Evolutionary conservation across 2,329 filamentous ascomycete genomes (phyloP).

Genomic region (Claviceps capensis): DNA sequence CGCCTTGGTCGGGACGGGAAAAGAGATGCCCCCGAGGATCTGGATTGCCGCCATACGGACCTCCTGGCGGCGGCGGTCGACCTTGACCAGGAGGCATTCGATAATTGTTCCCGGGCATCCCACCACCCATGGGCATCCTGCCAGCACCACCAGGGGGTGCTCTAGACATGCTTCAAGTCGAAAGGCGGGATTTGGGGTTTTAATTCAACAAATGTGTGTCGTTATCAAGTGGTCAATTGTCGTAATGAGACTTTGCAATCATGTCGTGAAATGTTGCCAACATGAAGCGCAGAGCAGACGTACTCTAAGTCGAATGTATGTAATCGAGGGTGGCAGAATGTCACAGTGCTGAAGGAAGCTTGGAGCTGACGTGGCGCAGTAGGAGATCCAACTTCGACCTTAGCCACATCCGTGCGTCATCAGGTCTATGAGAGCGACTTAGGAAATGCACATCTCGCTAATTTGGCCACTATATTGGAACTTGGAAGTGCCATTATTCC

Average conservation of each 20-base stretch:
- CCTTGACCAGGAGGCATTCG: slow-evolving; percentile 13
- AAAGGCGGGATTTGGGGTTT: neutral
- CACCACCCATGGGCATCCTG: slow-evolving; percentile 14
- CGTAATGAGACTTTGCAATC: neutral
- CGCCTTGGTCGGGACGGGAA: slow-evolving; percentile 12
- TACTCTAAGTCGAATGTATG: neutral
- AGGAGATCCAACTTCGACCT: neutral
- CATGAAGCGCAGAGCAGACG: neutral
- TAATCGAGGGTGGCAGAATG: slow-evolving; percentile 1
- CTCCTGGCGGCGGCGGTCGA: slow-evolving; percentile 5
- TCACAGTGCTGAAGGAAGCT: neutral
- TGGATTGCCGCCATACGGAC: slow-evolving; percentile 10
- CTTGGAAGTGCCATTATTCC: no score
- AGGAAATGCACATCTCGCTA: no score
- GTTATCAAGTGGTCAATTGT: neutral
- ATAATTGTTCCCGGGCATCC: slow-evolving; percentile 16
- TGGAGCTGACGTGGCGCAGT: neutral
- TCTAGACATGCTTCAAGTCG: slow-evolving; percentile 17
- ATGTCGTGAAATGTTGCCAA: neutral
- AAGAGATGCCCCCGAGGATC: slow-evolving; percentile 16
- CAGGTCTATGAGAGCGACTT: neutral
- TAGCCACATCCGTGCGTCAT: neutral
- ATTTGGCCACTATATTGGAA: no score
- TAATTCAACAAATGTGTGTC: neutral
- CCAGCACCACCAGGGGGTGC: slow-evolving; percentile 12